phyloP scores from a whole-genome alignment of 371 early-diverging fungal genomes.

The Coemansia sp. region DNA sequence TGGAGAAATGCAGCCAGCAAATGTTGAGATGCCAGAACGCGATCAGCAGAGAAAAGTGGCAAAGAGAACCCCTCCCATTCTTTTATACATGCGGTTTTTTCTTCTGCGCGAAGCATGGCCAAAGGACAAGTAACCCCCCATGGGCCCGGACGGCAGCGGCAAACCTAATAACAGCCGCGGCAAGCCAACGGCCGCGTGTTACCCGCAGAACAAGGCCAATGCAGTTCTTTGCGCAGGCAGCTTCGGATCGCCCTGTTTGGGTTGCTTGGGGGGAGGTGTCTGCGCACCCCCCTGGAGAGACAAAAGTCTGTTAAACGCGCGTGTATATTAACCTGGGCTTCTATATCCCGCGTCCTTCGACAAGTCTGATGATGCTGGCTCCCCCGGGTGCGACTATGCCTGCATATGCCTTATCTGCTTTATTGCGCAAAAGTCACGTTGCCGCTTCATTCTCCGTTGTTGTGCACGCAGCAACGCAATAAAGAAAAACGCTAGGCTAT shows the following conservation, averaged over 20 bases:
- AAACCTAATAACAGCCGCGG: slow-evolving; percentile 18
- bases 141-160: slow-evolving; percentile 6
- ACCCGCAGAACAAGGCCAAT: slow-evolving; percentile 13
- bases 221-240: slow-evolving; percentile 13
- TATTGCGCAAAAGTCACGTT: slow-evolving; percentile 27
- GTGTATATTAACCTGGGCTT: neutral
- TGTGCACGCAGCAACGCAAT: slow-evolving; percentile 5
- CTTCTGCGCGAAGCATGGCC: neutral
- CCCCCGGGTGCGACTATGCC: slow-evolving; percentile 10
- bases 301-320: neutral
- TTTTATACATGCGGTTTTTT: neutral
- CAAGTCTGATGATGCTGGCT: slow-evolving; percentile 9
- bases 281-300: neutral
- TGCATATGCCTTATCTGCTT: slow-evolving; percentile 18
- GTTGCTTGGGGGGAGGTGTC: neutral
- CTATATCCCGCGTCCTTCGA: neutral
- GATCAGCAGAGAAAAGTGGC: slow-evolving; percentile 11
- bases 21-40: slow-evolving; percentile 7
- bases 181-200: slow-evolving; percentile 16
- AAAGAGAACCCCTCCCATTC: neutral
- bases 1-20: slow-evolving; percentile 9
- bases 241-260: slow-evolving; percentile 16
- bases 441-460: slow-evolving; percentile 4
- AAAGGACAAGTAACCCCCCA: slow-evolving; percentile 5
- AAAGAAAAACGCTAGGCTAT: slow-evolving; percentile 8